A percentile compares a stretch with the other conserved stretches of the same genome.
Evolutionary conservation across 2,329 filamentous ascomycete genomes (phyloP).

Genomic region (Aspergillus sp.): DNA sequence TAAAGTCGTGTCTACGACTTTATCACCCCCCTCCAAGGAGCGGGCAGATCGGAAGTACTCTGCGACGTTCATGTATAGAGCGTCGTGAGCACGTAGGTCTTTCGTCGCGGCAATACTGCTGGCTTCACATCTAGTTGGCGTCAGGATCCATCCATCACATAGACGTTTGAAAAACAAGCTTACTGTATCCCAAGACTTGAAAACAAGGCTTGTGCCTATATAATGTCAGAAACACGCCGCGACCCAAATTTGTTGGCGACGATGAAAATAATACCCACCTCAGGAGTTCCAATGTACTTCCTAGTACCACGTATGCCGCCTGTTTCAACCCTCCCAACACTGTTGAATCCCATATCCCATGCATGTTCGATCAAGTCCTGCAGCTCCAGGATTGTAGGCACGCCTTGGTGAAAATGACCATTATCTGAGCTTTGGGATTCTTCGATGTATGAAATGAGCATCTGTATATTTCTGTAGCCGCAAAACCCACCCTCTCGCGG

Average conservation of each 20-base stretch:
- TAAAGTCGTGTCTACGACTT: constrained; percentile 61
- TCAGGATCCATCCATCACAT: constrained; percentile 6
- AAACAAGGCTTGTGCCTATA: constrained; percentile 70
- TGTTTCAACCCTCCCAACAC: constrained; percentile 66
- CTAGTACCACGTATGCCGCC: constrained; percentile 80
- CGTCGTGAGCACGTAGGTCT: constrained; percentile 42
- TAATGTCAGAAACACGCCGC: constrained; percentile 5
- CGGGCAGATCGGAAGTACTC: constrained; percentile 60
- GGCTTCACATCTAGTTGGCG: constrained; percentile 46
- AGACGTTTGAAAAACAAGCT: constrained; percentile 14
- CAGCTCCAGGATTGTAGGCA: constrained; percentile 72
- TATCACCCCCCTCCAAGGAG: constrained; percentile 44
- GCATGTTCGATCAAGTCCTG: constrained; percentile 81
- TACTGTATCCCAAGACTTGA: constrained; percentile 59
- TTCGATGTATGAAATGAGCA: constrained; percentile 72
- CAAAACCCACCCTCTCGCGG: constrained; percentile 83
- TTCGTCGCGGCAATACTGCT: constrained; percentile 48
- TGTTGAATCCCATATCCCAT: constrained; percentile 79
- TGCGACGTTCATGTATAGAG: constrained; percentile 61
- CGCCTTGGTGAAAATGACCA: constrained; percentile 49
- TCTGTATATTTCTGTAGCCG: constrained; percentile 91
- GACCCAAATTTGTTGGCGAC: not conserved
- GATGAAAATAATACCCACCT: constrained; percentile 45
- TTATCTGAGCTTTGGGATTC: constrained; percentile 49
- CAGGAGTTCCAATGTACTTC: constrained; percentile 91